Evolutionary conservation across 306 rosid genomes (phyloP).

Genomic region (Argentina anserina): DNA sequence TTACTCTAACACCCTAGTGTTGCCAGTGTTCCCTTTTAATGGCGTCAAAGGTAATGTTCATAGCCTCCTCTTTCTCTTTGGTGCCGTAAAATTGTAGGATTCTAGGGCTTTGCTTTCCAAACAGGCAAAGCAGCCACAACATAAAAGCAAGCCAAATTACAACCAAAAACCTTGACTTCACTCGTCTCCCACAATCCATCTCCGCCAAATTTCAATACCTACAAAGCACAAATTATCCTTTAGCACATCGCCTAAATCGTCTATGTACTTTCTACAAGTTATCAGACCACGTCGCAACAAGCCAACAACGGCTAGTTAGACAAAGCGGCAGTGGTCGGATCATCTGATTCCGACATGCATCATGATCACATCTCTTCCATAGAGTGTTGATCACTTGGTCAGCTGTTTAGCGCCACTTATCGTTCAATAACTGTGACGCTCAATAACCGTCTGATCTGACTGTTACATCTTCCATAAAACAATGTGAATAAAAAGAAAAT

Average conservation of each 20-base stretch:
- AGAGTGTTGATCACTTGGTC: no score
- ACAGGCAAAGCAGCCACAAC: slow-evolving; percentile 1
- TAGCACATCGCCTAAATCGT: background rate
- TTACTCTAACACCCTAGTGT: background rate
- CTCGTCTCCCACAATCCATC: no score
- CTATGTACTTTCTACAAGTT: no score
- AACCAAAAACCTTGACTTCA: no score
- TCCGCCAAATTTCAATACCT: background rate
- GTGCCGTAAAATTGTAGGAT: background rate
- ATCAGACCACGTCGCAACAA: no score
- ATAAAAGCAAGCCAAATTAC: background rate
- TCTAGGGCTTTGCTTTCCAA: slow-evolving; percentile 2
- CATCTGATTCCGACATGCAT: background rate
- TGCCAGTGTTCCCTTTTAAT: background rate
- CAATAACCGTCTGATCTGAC: no score
- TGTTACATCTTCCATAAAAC: no score
- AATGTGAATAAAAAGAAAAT: background rate
- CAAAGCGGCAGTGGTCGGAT: background rate
- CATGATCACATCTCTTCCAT: background rate
- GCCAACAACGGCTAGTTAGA: background rate
- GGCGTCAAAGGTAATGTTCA: background rate
- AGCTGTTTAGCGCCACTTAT: no score
- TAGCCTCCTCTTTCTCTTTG: background rate
- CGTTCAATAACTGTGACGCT: no score
- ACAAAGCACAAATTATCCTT: background rate